Conservation (phyloP, 768 basidiomycete species). For the Tylopilus felleus region DNA sequence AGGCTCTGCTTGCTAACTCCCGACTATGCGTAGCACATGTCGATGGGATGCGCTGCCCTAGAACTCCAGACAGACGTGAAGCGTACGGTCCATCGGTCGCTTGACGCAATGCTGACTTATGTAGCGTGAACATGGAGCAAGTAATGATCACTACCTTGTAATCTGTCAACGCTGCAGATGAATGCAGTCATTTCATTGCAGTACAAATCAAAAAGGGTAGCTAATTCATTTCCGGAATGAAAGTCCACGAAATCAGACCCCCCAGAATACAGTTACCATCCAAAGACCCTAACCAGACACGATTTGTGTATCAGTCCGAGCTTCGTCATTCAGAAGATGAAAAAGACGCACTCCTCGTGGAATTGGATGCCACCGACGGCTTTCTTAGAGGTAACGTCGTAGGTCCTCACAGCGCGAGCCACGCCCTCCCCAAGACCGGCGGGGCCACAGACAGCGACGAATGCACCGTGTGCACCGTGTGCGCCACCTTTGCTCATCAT, state of each 20-base stretch:
- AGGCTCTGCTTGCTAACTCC: neutral
- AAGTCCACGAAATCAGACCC: neutral
- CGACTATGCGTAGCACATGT: neutral
- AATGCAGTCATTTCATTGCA: neutral
- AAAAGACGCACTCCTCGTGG: slow-evolving; percentile 37
- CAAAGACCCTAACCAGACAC: slow-evolving; percentile 18
- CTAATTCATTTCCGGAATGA: neutral
- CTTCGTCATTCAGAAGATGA: neutral
- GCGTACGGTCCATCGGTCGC: neutral
- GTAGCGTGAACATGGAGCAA: neutral
- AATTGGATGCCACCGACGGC: slow-evolving; percentile 37
- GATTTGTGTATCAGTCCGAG: neutral
- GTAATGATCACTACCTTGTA: neutral
- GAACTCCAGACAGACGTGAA: neutral
- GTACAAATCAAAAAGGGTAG: neutral
- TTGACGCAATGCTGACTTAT: neutral
- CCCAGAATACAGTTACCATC: slow-evolving; percentile 15
- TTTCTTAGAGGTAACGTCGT: slow-evolving; percentile 24
- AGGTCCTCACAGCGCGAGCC: slow-evolving; percentile 27
- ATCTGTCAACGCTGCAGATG: neutral
- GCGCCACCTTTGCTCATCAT: slow-evolving; percentile 34
- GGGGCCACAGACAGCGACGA: slow-evolving; percentile 43
- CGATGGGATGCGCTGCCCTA: neutral
- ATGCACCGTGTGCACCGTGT: slow-evolving; percentile 34
- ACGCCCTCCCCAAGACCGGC: slow-evolving; percentile 32